Percentiles rank a stretch among this genome's conserved stretches.
These are phyloP conservation scores for Nematocida sp. DNA, from an alignment of 371 early-diverging fungal genomes.

Conservation along the genomic window DNA sequence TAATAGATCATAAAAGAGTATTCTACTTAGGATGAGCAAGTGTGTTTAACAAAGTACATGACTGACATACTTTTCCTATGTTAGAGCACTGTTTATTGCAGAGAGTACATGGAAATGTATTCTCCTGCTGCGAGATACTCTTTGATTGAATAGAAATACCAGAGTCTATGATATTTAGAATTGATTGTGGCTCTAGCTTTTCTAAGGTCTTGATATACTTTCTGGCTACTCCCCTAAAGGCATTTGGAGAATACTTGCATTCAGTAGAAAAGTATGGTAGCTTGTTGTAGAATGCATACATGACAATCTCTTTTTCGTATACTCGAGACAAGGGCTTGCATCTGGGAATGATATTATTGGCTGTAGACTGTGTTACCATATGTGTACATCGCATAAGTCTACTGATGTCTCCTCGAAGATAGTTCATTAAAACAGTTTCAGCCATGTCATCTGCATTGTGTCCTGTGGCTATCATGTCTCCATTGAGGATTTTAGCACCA, in stretches of 20 bases:
- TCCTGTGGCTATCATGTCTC: constrained; percentile 91
- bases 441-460: constrained; percentile 99
- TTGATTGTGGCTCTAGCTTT: constrained; percentile 76
- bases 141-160: constrained; percentile 16
- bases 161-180: constrained; percentile 69
- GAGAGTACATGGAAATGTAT: not conserved
- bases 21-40: too few species aligned
- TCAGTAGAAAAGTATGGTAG: constrained; percentile 97
- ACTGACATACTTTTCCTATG: not conserved
- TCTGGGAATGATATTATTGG: constrained; percentile 65
- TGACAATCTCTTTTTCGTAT: constrained; percentile 98
- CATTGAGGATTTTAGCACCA: constrained; percentile 79
- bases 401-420: constrained; percentile 88
- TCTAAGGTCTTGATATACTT: constrained; percentile 91
- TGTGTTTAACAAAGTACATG: constrained; percentile 11
- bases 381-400: constrained; percentile 84
- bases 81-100: constrained; percentile 32
- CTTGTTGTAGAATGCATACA: constrained; percentile 96
- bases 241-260: constrained; percentile 94
- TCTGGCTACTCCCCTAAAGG: constrained; percentile 89
- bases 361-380: constrained; percentile 69
- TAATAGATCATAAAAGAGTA: too few species aligned
- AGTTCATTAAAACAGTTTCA: constrained; percentile 96
- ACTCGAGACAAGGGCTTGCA: constrained; percentile 97
- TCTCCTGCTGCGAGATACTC: not conserved